These are phyloP conservation scores for Sonneratia caseolaris DNA, from an alignment of 345 rosid genomes.

Conservation along the genomic window DNA sequence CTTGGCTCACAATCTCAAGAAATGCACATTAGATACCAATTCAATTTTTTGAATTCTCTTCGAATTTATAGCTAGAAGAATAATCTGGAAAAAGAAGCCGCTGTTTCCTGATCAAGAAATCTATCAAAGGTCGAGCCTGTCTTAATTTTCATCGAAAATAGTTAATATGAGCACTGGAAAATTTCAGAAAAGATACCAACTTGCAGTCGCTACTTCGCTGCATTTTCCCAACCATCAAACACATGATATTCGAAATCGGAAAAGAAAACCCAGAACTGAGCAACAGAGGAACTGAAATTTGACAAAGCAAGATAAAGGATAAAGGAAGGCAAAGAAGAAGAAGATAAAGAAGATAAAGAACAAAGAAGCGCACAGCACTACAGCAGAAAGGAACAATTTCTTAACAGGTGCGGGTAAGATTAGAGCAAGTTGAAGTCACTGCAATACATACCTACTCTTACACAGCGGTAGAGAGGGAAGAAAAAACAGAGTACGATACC, in stretches of 20 bases:
- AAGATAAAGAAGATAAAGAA: no score
- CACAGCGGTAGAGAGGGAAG: no score
- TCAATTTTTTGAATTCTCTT: not conserved
- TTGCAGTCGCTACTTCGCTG: not conserved
- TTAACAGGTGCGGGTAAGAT: not conserved
- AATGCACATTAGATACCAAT: not conserved
- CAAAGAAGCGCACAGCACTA: no score
- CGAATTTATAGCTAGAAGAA: not conserved
- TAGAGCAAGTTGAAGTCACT: no score
- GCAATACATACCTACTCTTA: no score
- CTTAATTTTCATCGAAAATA: not conserved
- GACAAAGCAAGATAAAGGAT: no score
- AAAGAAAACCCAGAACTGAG: no score
- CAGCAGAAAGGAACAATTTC: not conserved
- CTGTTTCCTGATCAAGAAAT: not conserved
- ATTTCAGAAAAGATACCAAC: not conserved
- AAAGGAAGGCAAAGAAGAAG: no score
- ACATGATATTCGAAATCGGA: no score
- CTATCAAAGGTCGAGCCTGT: not conserved
- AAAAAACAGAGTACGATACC: not conserved
- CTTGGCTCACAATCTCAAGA: not conserved
- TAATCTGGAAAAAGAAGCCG: no score
- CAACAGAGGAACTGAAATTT: no score
- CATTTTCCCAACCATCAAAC: not conserved
- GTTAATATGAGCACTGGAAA: not conserved